Percentiles rank a stretch among this genome's conserved stretches.
phyloP scores from a whole-genome alignment of 2,329 filamentous ascomycete species.

The Venturia aucupariae region DNA sequence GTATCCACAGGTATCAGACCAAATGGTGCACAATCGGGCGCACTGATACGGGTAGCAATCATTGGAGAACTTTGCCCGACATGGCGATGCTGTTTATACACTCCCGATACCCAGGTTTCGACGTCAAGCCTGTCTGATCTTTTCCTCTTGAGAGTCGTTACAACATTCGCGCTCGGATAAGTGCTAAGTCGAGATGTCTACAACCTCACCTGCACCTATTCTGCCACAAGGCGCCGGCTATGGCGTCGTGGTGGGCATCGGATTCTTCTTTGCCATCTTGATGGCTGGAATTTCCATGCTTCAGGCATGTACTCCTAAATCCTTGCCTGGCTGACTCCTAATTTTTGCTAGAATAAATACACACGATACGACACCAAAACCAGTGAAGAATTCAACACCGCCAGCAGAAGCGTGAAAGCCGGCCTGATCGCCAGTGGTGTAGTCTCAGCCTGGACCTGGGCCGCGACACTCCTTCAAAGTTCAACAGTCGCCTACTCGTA shows the following conservation, averaged over 20 bases:
- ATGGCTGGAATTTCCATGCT: conserved; percentile 13
- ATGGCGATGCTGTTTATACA: background rate
- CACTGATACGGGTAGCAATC: background rate
- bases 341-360: conserved; percentile 28
- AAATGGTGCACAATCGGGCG: background rate
- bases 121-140: background rate
- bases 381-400: conserved; percentile 39
- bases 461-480: conserved; percentile 27
- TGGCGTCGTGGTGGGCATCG: conserved; percentile 34
- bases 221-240: conserved; percentile 29
- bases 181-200: background rate
- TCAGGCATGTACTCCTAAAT: conserved; percentile 9
- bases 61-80: background rate
- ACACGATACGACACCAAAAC: background rate
- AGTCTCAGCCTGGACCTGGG: conserved; percentile 18
- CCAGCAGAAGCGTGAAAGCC: conserved; percentile 35
- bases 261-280: conserved; percentile 33
- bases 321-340: conserved; percentile 35
- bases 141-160: background rate
- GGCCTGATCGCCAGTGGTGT: conserved; percentile 20
- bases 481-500: conserved; percentile 29
- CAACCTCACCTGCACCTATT: conserved; percentile 1
- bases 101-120: background rate
- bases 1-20: background rate
- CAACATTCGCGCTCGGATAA: background rate